A percentile compares a stretch with the other conserved stretches of the same genome.
Conservation (phyloP, 179 eudicot genomes). For the Silene vulgaris region DNA sequence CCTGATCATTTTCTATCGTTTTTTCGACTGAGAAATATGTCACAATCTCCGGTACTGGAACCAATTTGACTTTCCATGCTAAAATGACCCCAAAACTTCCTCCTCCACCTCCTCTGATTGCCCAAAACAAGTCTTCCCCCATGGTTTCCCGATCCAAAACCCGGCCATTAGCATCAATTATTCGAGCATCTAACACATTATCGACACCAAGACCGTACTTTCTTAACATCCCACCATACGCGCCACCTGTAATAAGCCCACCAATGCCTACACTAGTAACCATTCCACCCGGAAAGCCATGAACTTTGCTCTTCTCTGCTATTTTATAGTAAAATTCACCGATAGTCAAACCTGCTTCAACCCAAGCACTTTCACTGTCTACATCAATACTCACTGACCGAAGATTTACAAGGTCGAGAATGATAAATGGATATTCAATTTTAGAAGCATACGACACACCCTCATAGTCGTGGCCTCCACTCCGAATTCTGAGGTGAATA, state of each 20-base stretch:
- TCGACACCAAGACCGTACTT: conserved; percentile 31
- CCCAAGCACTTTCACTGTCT: conserved; percentile 26
- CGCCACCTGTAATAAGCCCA: conserved; percentile 25
- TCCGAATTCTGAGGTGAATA: conserved; percentile 10
- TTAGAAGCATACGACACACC: conserved; percentile 9
- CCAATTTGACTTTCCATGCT: conserved; percentile 30
- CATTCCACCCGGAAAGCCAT: conserved; percentile 15
- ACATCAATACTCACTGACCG: too few relatives aligned
- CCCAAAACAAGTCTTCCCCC: conserved; percentile 15
- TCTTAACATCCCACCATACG: conserved; percentile 24
- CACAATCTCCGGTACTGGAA: conserved; percentile 22
- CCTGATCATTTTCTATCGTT: conserved; percentile 11
- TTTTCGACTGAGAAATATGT: conserved; percentile 23
- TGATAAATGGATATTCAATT: conserved; percentile 11
- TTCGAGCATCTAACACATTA: conserved; percentile 27
- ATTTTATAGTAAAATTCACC: conserved; percentile 31
- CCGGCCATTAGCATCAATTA: conserved; percentile 20
- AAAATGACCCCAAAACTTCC: conserved; percentile 30
- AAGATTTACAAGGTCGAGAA: conserved; percentile 23
- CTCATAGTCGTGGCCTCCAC: conserved; percentile 8
- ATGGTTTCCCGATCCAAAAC: conserved; percentile 21
- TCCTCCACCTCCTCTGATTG: conserved; percentile 9
- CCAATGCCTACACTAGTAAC: conserved; percentile 10
- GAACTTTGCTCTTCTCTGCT: conserved; percentile 17
- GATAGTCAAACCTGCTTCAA: conserved; percentile 26